A percentile compares a stretch with the other conserved stretches of the same genome.
Conservation (phyloP, 1,284 basidiomycete species). For the Phlebopus sp. region DNA sequence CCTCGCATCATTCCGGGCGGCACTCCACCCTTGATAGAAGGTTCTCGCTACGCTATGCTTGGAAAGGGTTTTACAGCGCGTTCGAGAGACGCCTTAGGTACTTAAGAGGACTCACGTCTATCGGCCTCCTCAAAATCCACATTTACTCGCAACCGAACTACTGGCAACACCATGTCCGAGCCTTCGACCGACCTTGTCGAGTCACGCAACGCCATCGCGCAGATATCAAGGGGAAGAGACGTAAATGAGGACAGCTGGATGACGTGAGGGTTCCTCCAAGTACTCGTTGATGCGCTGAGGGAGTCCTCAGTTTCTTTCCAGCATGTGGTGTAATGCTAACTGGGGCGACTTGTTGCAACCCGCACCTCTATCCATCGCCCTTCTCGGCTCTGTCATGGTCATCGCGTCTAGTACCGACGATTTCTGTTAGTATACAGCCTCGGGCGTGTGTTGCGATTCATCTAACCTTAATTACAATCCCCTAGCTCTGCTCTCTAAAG, state of each 20-base stretch:
- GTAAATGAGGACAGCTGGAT: slow-evolving; percentile 24
- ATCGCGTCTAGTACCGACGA: slow-evolving; percentile 19
- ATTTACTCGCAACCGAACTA: neutral
- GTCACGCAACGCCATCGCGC: slow-evolving; percentile 16
- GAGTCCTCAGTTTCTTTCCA: neutral
- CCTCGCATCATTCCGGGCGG: too few relatives aligned
- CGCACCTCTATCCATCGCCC: slow-evolving; percentile 20
- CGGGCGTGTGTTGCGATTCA: neutral
- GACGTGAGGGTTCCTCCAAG: slow-evolving; percentile 11
- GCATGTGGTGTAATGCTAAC: slow-evolving; percentile 23
- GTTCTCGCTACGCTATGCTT: too few relatives aligned
- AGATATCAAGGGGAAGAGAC: slow-evolving; percentile 19
- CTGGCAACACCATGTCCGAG: slow-evolving; percentile 9
- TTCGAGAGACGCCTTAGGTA: too few relatives aligned
- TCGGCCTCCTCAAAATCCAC: too few relatives aligned
- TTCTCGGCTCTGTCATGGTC: slow-evolving; percentile 23
- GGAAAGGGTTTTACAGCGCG: too few relatives aligned
- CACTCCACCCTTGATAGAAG: too few relatives aligned
- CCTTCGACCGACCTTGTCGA: slow-evolving; percentile 10
- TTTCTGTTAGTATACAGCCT: slow-evolving; percentile 12
- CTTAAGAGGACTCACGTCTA: too few relatives aligned
- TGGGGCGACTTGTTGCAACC: slow-evolving; percentile 22
- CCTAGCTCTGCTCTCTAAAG: slow-evolving; percentile 13
- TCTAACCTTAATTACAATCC: neutral
- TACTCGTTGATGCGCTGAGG: neutral